Evolutionary conservation across 2,329 filamentous ascomycete genomes (phyloP).

Genomic region (Aspergillus viridinutans): DNA sequence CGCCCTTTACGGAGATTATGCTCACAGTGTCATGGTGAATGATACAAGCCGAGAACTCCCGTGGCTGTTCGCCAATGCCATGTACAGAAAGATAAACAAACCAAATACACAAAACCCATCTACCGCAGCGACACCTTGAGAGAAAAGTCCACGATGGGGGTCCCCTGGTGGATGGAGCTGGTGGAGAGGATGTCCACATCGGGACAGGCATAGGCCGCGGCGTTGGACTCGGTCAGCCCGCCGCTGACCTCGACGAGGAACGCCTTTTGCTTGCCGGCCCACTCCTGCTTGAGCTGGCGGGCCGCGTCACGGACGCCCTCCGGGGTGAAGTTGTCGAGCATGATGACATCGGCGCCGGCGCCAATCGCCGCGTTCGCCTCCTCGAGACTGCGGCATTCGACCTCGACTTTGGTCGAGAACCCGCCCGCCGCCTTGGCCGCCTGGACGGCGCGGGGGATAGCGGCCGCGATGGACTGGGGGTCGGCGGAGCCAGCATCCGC

Average conservation of each 20-base stretch:
- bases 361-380: slow-evolving; percentile 89
- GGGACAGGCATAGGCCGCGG: slow-evolving; percentile 64
- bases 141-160: slow-evolving; percentile 90
- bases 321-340: slow-evolving; percentile 92
- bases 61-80: not conserved
- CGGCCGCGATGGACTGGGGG: slow-evolving; percentile 42
- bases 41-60: not conserved
- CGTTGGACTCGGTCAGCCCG: slow-evolving; percentile 80
- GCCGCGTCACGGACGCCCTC: slow-evolving; percentile 74
- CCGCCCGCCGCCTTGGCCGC: slow-evolving; percentile 81
- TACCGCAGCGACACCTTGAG: slow-evolving; percentile 66
- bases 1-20: not conserved
- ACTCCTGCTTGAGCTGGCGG: slow-evolving; percentile 70
- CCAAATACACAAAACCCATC: not conserved
- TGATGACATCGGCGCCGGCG: slow-evolving; percentile 90
- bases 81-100: not conserved
- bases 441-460: slow-evolving; percentile 78
- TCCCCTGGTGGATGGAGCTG: slow-evolving; percentile 94
- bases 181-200: slow-evolving; percentile 96
- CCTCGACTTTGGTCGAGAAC: slow-evolving; percentile 91
- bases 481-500: slow-evolving; percentile 11
- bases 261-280: slow-evolving; percentile 64
- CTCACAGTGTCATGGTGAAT: not conserved
- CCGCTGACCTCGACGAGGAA: slow-evolving; percentile 91
- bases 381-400: slow-evolving; percentile 82